Base-by-base conservation (phyloP, 371 early-diverging fungal genomes). In the Apophysomyces elegans region DNA sequence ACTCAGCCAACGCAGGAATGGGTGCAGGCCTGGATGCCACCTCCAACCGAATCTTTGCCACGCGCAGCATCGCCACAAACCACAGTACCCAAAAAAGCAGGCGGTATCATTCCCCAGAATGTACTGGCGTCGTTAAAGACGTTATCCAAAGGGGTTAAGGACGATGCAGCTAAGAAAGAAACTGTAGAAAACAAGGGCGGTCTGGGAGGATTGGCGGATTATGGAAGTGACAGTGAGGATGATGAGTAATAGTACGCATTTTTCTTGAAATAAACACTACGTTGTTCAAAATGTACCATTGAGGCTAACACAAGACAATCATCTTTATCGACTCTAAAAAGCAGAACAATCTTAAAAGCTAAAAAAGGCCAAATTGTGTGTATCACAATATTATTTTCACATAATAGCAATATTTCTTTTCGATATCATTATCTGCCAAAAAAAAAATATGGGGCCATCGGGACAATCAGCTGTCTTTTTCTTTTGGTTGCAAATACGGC, bases 221-320 rank as follows among this genome's bases (percentile, higher is more conserved):
- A 84, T 65, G 84, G 79, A 13, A 83, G 81, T 46, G 78, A 80
- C 56, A 75, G 75, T 37, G 86, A 84, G 36, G 63, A 62, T 8
- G 69, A 73, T 11, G 26, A 26, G 16, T 50, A 50, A 50, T 18
- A 8, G 18, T 12, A 43, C 9, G 14, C 9, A 14, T 43, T 43
- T 43, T 43, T 43, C 43, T 12, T 43, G 9, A 43, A n/a, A 47
- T 47, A 47, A 47, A 47, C 32, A 26, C 32, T 26, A 26, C 32
- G 32, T 26, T 26, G 32, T 26, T 26, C 32, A 26, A 26, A 26
- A 1, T 26, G 32, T 26, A 26, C 32, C 2, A 26, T 26, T 26
- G 32, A 26, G 32, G 2, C 32, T 26, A 26, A 26, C 32, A 26
- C 32, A 26, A 26, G 32, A 26, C 0, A 26, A 26, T 2, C 2